Conservation (phyloP, 2,329 filamentous ascomycete species). For the Colletotrichum tabaci region DNA sequence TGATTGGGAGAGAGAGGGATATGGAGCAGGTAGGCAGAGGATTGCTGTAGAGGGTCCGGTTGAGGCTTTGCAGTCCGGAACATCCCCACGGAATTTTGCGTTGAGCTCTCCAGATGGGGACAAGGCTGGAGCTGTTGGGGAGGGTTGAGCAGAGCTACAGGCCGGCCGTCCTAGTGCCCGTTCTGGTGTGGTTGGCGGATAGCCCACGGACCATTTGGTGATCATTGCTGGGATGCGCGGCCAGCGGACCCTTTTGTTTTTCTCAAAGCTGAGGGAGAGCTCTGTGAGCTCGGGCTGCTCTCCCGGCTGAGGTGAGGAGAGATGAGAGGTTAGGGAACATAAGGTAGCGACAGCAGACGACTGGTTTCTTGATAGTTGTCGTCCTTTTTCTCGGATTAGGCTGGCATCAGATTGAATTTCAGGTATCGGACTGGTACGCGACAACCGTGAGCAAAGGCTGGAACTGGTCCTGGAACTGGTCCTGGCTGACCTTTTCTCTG, state of each 20-base stretch:
- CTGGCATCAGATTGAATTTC: conserved; percentile 24
- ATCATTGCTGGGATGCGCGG: conserved; percentile 26
- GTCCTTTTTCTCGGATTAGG: background rate
- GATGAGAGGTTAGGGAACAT: background rate
- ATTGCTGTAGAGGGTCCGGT: background rate
- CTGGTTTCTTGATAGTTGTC: background rate
- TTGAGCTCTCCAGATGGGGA: conserved; percentile 43
- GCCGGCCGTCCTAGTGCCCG: conserved; percentile 26
- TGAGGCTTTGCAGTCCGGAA: conserved; percentile 33
- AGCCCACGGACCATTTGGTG: conserved; percentile 40
- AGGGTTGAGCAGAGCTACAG: conserved; percentile 39
- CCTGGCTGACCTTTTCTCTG: background rate
- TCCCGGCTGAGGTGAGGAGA: background rate
- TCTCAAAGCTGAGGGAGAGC: background rate
- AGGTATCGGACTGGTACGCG: background rate
- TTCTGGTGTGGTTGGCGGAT: conserved; percentile 34
- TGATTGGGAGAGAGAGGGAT: background rate
- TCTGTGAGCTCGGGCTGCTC: conserved; percentile 2
- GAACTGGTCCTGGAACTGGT: background rate
- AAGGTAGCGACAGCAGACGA: conserved; percentile 10
- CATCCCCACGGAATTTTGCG: conserved; percentile 44
- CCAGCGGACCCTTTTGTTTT: conserved; percentile 24
- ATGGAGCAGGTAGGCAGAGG: background rate
- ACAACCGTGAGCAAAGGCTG: background rate
- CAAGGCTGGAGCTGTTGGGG: conserved; percentile 42